Conservation (phyloP, 192 early-diverging fungal genomes). For the Spizellomyces sp. region DNA sequence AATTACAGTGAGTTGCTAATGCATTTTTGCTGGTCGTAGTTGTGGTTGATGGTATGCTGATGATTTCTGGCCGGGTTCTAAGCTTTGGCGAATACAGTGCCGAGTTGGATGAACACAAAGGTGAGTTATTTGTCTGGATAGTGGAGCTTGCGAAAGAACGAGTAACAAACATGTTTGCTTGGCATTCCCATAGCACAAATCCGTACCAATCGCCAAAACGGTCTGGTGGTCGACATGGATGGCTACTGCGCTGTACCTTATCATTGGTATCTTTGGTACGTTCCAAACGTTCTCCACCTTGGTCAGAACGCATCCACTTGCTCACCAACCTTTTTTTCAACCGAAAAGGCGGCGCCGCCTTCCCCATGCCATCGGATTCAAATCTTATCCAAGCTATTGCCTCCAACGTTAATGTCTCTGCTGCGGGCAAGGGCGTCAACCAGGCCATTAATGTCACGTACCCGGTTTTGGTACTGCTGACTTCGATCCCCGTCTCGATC, state of each 20-base stretch:
- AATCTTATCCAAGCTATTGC: conserved; percentile 35
- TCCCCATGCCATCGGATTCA: conserved; percentile 33
- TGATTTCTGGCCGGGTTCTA: conserved; percentile 2
- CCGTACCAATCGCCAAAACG: conserved; percentile 61
- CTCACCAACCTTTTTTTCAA: neutral
- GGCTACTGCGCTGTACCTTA: conserved; percentile 58
- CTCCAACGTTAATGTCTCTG: conserved; percentile 10
- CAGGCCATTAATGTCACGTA: conserved; percentile 40
- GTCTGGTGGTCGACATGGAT: conserved; percentile 55
- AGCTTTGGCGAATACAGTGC: conserved; percentile 68
- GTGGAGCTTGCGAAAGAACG: conserved; percentile 8
- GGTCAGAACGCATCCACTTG: neutral
- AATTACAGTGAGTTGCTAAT: conserved; percentile 50
- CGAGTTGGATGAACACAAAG: conserved; percentile 67
- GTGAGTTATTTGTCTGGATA: conserved; percentile 23
- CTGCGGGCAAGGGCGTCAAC: conserved; percentile 24
- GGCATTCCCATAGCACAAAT: conserved; percentile 37
- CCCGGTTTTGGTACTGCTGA: conserved; percentile 53
- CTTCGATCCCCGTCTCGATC: conserved; percentile 72
- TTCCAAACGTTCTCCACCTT: neutral
- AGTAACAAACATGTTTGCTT: neutral
- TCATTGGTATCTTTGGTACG: conserved; percentile 44
- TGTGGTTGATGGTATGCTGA: neutral
- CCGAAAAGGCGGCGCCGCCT: conserved; percentile 32
- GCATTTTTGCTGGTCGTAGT: neutral